Evolutionary conservation across 306 rosid species (phyloP).

Genomic region (Pterocarpus santalinus): DNA sequence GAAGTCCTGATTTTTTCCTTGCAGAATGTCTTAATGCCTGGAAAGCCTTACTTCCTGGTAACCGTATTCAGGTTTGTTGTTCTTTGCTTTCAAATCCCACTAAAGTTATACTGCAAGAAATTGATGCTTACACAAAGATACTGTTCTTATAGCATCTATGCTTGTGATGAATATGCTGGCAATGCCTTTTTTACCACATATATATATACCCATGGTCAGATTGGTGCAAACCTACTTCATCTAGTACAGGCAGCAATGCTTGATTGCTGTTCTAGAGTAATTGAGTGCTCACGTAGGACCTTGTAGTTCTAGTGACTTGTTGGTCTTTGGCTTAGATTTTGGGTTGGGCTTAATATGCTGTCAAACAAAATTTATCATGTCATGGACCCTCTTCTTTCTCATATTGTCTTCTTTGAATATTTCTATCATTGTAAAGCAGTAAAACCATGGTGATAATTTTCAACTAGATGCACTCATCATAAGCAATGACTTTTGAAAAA

Average conservation of each 20-base stretch:
- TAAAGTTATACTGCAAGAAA: constrained; percentile 31
- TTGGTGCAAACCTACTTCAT: constrained; percentile 84
- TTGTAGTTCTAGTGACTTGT: too few relatives aligned
- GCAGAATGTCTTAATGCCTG: constrained; percentile 78
- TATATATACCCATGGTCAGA: constrained; percentile 54
- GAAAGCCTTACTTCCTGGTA: constrained; percentile 68
- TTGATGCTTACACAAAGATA: constrained; percentile 16
- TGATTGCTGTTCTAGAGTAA: constrained; percentile 37
- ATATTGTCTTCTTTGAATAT: too few relatives aligned
- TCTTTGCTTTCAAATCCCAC: constrained; percentile 37
- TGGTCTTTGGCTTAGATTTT: too few relatives aligned
- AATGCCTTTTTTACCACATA: constrained; percentile 13
- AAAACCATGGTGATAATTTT: too few relatives aligned
- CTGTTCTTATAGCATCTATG: constrained; percentile 16
- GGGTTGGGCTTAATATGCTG: too few relatives aligned
- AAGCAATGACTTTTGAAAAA: too few relatives aligned
- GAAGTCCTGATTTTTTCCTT: constrained; percentile 24
- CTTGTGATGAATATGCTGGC: constrained; percentile 32
- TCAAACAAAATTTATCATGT: too few relatives aligned
- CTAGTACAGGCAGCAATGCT: constrained; percentile 72
- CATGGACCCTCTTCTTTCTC: too few relatives aligned
- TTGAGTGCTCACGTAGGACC: too few relatives aligned
- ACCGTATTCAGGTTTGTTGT: constrained; percentile 77
- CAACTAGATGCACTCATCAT: too few relatives aligned
- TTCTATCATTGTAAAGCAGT: too few relatives aligned